Percentiles rank a stretch among this genome's conserved stretches.
Evolutionary conservation across 2,329 filamentous ascomycete genomes (phyloP).

Genomic region (Neonectria ditissima): DNA sequence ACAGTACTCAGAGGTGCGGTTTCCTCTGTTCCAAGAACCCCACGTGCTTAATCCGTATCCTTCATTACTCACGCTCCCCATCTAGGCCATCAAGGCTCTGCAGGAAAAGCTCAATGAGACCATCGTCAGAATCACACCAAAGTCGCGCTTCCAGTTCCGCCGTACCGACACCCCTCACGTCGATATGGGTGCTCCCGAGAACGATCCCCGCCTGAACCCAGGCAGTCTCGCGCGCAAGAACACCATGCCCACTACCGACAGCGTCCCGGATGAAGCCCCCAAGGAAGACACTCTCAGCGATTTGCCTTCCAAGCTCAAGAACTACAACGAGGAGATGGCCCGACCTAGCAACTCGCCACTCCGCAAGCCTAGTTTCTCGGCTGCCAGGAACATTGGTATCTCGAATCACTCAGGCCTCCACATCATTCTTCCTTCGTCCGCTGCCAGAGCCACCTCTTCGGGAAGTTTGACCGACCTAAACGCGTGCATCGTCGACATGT

Average conservation of each 20-base stretch:
- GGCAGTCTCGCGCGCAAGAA: constrained; percentile 49
- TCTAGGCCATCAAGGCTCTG: constrained; percentile 80
- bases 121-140: constrained; percentile 75
- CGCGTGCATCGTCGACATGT: constrained; percentile 84
- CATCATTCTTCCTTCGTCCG: constrained; percentile 80
- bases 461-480: constrained; percentile 78
- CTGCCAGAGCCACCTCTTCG: constrained; percentile 77
- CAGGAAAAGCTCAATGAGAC: constrained; percentile 82
- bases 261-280: constrained; percentile 14
- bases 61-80: constrained; percentile 5
- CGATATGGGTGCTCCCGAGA: constrained; percentile 56
- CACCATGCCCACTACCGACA: constrained; percentile 22
- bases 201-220: constrained; percentile 57
- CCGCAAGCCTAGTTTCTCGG: constrained; percentile 73
- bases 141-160: constrained; percentile 86
- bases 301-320: constrained; percentile 54
- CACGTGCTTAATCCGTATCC: background rate
- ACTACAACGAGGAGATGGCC: constrained; percentile 71
- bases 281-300: constrained; percentile 53
- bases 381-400: constrained; percentile 72
- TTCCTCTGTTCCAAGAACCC: background rate
- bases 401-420: constrained; percentile 75
- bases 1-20: constrained; percentile 79
- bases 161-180: constrained; percentile 50
- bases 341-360: constrained; percentile 54